Conservation (phyloP, 2,329 filamentous ascomycete genomes). For the Sclerotinia subarctica region DNA sequence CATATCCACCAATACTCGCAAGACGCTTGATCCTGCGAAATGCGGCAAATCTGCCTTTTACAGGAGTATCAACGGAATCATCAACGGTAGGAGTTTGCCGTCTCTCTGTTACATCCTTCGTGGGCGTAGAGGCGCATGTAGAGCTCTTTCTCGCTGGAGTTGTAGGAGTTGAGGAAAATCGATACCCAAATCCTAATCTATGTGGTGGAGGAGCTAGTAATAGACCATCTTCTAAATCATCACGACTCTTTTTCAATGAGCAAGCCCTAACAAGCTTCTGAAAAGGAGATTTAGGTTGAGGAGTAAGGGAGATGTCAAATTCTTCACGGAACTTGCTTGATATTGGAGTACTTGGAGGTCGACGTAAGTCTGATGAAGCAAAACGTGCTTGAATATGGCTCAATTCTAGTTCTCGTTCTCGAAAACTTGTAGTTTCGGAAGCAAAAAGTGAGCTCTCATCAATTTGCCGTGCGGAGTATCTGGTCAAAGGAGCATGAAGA, state of each 20-base stretch:
- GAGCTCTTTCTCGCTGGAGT: not conserved
- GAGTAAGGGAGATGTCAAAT: conserved; percentile 27
- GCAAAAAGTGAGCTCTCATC: conserved; percentile 33
- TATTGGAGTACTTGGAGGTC: conserved; percentile 30
- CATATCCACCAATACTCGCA: conserved; percentile 17
- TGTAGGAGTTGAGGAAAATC: conserved; percentile 14
- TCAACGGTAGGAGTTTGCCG: not conserved
- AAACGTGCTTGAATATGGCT: conserved; percentile 31
- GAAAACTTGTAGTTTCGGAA: conserved; percentile 35
- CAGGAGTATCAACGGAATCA: conserved; percentile 12
- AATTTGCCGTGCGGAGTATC: conserved; percentile 22
- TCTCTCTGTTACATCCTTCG: not conserved
- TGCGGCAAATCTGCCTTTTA: conserved; percentile 12
- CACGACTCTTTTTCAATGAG: conserved; percentile 9
- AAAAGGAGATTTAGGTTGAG: conserved; percentile 15
- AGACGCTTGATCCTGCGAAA: conserved; percentile 15
- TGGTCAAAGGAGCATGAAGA: conserved; percentile 24
- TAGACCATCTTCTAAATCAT: conserved; percentile 1
- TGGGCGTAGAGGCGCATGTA: not conserved
- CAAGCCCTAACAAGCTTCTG: conserved; percentile 19
- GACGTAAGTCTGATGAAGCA: conserved; percentile 25
- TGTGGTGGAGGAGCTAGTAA: conserved; percentile 8
- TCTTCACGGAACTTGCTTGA: conserved; percentile 37
- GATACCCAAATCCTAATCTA: conserved; percentile 25
- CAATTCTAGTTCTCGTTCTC: conserved; percentile 33